Evolutionary conservation across 2,329 filamentous ascomycete genomes (phyloP), one percentile per base, ranked within the genome.

Genomic region (Colletotrichum godetiae): DNA sequence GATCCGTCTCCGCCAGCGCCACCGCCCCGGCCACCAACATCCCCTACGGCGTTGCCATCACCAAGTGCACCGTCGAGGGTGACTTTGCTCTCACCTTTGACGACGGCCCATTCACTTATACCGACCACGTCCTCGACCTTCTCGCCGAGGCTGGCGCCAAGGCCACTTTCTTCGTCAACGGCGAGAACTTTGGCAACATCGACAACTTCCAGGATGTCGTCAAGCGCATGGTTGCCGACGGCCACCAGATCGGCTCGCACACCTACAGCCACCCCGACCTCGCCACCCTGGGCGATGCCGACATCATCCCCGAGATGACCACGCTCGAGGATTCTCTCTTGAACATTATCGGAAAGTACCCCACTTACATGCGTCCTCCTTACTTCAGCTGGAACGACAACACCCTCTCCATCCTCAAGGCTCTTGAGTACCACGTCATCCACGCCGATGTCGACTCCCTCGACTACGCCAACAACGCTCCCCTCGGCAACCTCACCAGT

Each of bases 61-160:
- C 65, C 66, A 75, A 78, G 60, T 86, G 84, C 75, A 80, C 76
- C 2, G 72, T 73, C 11, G 79, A 81, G 1, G 83, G 82, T 31
- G 78, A 80, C 68, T 78, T 86, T 29, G 86, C 86, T 2, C 78
- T 88, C 22, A 87, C 85, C 1, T 87, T 85, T 75, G 86, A 88
- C 74, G 86, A 88, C 66, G 86, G 86, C 0, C 86, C 86, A 0
- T 84, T 80, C 70, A 68, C 75, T 10, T 87, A 83, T 75, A 88
- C 86, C 6, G 74, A 76, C 22, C 77, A 79, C 15, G 76, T 88
- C 11, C 82, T 88, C 31, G 81, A 86, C 68, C 62, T 83, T 1
- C 74, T 86, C 8, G 78, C 80, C 24, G 63, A 78, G 10, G 76
- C 78, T 46, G 64, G 79, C 3, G 78, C 80, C 64, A 82, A 80